Conservation (phyloP, 352 stramenopile species). For the Globisporangium spiculum region DNA sequence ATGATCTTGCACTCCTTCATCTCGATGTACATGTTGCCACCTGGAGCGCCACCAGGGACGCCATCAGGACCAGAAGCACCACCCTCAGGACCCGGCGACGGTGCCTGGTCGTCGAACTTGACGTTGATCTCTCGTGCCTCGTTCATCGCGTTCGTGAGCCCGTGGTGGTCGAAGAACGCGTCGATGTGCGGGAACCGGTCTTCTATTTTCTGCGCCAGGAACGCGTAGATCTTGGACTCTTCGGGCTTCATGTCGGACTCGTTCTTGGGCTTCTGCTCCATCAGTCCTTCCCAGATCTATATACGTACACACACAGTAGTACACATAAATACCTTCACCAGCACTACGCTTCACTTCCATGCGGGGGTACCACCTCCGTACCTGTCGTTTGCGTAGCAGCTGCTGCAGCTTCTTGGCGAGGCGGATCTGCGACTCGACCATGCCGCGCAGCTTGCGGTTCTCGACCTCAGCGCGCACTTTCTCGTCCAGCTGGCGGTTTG, state of each 20-base stretch:
- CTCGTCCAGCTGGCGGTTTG: conserved; percentile 21
- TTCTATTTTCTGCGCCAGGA: conserved; percentile 18
- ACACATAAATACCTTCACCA: background rate
- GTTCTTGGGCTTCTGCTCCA: conserved; percentile 14
- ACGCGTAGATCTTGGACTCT: conserved; percentile 21
- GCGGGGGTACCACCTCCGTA: background rate
- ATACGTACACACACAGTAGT: background rate
- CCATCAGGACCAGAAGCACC: background rate
- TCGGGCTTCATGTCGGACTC: conserved; percentile 17
- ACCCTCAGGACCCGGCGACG: too few relatives aligned
- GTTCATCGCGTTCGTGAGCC: background rate
- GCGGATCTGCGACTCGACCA: conserved; percentile 20
- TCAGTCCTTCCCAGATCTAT: conserved; percentile 16
- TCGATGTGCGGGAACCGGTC: conserved; percentile 17
- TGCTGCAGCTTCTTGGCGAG: conserved; percentile 19
- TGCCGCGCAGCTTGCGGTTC: conserved; percentile 19
- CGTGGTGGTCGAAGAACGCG: conserved; percentile 13
- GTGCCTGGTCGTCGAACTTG: conserved; percentile 9
- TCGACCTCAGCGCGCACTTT: conserved; percentile 19
- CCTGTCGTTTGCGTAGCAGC: conserved; percentile 19
- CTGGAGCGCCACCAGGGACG: background rate
- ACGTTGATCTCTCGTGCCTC: conserved; percentile 15
- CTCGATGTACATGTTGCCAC: conserved; percentile 26
- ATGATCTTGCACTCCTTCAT: conserved; percentile 55
- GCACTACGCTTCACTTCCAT: background rate